Base-by-base conservation (phyloP, 2,329 filamentous ascomycete genomes). In the Monilinia fructicola region DNA sequence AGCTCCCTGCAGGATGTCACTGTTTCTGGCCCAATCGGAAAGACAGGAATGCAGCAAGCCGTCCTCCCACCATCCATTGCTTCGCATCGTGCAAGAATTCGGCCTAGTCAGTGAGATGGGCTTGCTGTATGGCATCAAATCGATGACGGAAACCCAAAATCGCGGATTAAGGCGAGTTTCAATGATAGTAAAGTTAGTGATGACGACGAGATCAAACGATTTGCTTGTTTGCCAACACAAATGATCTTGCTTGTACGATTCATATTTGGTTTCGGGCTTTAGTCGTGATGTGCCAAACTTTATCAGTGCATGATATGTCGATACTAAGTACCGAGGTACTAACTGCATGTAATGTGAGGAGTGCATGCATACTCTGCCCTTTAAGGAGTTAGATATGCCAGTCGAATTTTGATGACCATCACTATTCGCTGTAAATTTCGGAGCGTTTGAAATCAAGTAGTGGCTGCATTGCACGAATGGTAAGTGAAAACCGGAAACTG, bases 301-400 rank as follows among this genome's bases (percentile, higher is more conserved):
- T 42, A 42, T 14, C 4, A 42, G 11, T 42, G 40, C 18, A 35
- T 35, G 5, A 35, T 5, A 6, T 35, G 31, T 35, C 9, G 31
- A 35, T 35, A 35, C 31, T 35, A 35, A 35, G 31, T 35, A 35
- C 31, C 31, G 31, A 35, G 31, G 3, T 5, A 35, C 31, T 35
- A 35, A 55, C 54, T 55, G 40, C 46, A 46, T 4, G 26, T 46
- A 31, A 40, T 21, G 21, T 46, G 31, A 16, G 40, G 26, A 46
- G 55, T 59, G 55, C 55, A 59, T 59, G 40, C 55, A 59, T 7
- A 35, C 9, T n/a, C 14, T 44, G 28, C 42, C 23, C 18, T n/a
- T 28, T 35, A 31, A 26, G 26, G 46, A 46, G 26, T 26, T 48
- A 35, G 31, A 59, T 59, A 59, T 59, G 42, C 56, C 56, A 44